Evolutionary conservation across 176 grass and related monocot species (phyloP).

Genomic region (Phyllostachys edulis): DNA sequence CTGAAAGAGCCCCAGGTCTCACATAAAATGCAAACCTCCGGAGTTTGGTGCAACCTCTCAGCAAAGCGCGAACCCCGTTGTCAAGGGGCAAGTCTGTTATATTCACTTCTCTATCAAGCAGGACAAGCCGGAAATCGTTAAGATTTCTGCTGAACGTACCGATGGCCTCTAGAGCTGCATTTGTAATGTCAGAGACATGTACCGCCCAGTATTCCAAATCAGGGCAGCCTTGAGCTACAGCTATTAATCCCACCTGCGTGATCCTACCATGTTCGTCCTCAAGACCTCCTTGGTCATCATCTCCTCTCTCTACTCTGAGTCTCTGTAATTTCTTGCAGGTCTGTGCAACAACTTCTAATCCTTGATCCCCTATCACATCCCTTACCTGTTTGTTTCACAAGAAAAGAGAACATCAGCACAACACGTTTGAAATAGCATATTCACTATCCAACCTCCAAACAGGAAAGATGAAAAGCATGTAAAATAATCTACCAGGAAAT

Average conservation of each 20-base stretch:
- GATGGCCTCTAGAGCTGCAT: conserved; percentile 81
- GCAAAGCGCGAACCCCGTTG: conserved; percentile 74
- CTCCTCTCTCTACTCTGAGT: conserved; percentile 89
- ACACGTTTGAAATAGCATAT: not conserved
- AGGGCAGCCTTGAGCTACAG: conserved; percentile 73
- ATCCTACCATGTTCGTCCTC: conserved; percentile 85
- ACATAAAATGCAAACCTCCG: conserved; percentile 91
- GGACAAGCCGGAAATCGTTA: conserved; percentile 90
- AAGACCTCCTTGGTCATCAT: conserved; percentile 75
- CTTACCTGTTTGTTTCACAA: conserved; percentile 60
- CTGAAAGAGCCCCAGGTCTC: conserved; percentile 82
- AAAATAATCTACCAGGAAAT: conserved; percentile 21
- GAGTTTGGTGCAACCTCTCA: conserved; percentile 82
- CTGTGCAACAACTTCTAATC: conserved; percentile 75
- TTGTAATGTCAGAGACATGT: conserved; percentile 93
- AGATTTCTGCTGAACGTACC: conserved; percentile 76
- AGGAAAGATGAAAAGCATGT: conserved; percentile 25
- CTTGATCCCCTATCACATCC: conserved; percentile 89
- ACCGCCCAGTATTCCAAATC: conserved; percentile 73
- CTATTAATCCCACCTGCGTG: conserved; percentile 71
- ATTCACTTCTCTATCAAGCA: conserved; percentile 73
- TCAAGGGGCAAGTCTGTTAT: conserved; percentile 83
- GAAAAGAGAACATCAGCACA: conserved; percentile 22
- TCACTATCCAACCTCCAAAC: conserved; percentile 12
- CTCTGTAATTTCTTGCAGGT: conserved; percentile 93